Conservation (phyloP, 2,329 filamentous ascomycete genomes). For the Tympanopsis confertula region DNA sequence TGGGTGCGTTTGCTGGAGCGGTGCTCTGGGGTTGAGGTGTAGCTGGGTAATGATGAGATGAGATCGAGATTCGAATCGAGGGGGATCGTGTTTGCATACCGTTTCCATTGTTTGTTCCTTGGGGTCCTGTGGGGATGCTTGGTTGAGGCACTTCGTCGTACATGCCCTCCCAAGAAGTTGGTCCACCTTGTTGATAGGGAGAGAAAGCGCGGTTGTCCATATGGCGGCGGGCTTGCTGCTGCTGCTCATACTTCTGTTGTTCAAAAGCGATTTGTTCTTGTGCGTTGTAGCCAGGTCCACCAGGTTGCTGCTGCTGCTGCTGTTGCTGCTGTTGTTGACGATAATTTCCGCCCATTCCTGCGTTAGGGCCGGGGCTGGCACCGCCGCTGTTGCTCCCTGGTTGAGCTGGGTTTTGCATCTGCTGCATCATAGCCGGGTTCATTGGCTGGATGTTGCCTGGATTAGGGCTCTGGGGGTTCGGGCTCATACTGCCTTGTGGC, state of each 20-base stretch:
- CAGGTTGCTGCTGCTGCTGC: conserved; percentile 8
- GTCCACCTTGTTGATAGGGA: not conserved
- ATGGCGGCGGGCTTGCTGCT: conserved; percentile 11
- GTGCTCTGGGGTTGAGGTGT: conserved; percentile 23
- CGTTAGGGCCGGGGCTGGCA: conserved; percentile 28
- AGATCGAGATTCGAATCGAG: conserved; percentile 19
- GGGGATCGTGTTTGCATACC: conserved; percentile 17
- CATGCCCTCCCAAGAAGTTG: conserved; percentile 89
- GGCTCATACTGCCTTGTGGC: not conserved
- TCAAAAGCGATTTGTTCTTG: not conserved
- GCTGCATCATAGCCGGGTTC: conserved; percentile 13
- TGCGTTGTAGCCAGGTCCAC: conserved; percentile 1
- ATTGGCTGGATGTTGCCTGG: not conserved
- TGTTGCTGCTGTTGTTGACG: conserved; percentile 2
- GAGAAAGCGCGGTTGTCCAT: conserved; percentile 14
- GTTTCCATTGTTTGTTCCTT: conserved; percentile 16
- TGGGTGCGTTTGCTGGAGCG: conserved; percentile 74
- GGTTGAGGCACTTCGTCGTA: conserved; percentile 91
- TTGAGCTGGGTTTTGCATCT: conserved; percentile 20
- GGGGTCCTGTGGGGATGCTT: conserved; percentile 37
- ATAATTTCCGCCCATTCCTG: conserved; percentile 7
- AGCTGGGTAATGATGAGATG: conserved; percentile 18
- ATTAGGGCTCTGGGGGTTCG: not conserved
- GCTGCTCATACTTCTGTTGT: not conserved
- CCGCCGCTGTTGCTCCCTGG: conserved; percentile 18